These are phyloP conservation scores for Aspergillus olivimuriae DNA, from an alignment of 495 filamentous ascomycete genomes.

Conservation along the genomic window DNA sequence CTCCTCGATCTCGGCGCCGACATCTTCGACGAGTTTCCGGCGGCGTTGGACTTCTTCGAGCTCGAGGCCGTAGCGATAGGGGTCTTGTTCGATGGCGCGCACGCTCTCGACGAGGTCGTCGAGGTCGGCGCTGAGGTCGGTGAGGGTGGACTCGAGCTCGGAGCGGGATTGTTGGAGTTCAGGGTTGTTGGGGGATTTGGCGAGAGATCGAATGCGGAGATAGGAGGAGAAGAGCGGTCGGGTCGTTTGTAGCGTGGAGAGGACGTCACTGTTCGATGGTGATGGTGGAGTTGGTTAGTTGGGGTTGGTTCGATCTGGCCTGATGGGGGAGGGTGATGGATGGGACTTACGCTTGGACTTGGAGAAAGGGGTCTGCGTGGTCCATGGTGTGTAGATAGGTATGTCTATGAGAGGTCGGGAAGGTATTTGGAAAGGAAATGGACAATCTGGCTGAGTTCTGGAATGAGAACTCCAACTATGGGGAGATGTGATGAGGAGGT, in stretches of 20 bases:
- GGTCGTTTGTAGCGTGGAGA: slow-evolving; percentile 68
- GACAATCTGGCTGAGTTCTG: too few relatives aligned
- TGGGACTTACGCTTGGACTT: slow-evolving; percentile 71
- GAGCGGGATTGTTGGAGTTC: slow-evolving; percentile 77
- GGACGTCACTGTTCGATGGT: slow-evolving; percentile 89
- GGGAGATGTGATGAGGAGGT: neutral
- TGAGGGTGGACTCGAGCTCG: slow-evolving; percentile 74
- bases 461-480: too few relatives aligned
- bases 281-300: slow-evolving; percentile 10
- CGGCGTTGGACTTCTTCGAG: slow-evolving; percentile 75
- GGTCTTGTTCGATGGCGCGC: slow-evolving; percentile 80
- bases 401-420: too few relatives aligned
- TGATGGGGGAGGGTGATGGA: neutral
- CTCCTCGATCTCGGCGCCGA: slow-evolving; percentile 78
- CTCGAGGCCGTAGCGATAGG: slow-evolving; percentile 82
- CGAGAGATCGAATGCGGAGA: slow-evolving; percentile 86
- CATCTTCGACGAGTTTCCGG: slow-evolving; percentile 77
- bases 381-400: slow-evolving; percentile 50
- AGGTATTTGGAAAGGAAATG: too few relatives aligned
- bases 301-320: neutral
- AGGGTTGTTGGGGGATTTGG: slow-evolving; percentile 62
- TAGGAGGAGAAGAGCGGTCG: slow-evolving; percentile 89
- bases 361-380: slow-evolving; percentile 83
- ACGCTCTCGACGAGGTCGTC: slow-evolving; percentile 85
- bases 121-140: slow-evolving; percentile 76